These are phyloP conservation scores for Calonectria pteridis DNA, from an alignment of 2,329 filamentous ascomycete genomes.

Conservation along the genomic window DNA sequence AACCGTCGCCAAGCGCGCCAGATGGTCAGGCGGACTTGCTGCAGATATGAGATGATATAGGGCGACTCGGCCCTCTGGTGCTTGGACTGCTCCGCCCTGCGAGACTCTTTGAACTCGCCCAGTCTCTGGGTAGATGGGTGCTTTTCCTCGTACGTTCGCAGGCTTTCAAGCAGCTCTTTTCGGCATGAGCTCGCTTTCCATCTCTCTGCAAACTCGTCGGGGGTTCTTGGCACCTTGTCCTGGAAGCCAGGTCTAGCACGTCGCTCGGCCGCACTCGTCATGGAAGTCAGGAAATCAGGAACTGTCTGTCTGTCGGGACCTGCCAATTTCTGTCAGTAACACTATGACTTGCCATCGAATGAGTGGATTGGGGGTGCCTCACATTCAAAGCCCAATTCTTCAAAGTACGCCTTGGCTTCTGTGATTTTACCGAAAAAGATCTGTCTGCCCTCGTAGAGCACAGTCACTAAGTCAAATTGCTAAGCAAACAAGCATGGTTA, in stretches of 20 bases:
- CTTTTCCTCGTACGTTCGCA: not conserved
- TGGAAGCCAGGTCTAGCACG: conserved; percentile 50
- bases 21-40: conserved; percentile 59
- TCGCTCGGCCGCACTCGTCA: conserved; percentile 56
- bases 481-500: not conserved
- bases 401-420: conserved; percentile 71
- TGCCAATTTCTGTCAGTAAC: not conserved
- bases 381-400: conserved; percentile 73
- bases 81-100: conserved; percentile 36
- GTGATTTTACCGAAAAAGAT: conserved; percentile 73
- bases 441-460: conserved; percentile 76
- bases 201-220: conserved; percentile 53
- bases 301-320: conserved; percentile 60
- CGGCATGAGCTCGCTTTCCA: conserved; percentile 49
- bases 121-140: not conserved
- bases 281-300: conserved; percentile 73
- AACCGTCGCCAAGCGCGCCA: conserved; percentile 56
- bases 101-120: conserved; percentile 36
- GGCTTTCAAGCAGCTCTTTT: conserved; percentile 8
- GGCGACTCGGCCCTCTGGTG: conserved; percentile 61
- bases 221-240: conserved; percentile 49
- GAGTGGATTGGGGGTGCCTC: conserved; percentile 65
- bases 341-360: not conserved
- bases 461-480: conserved; percentile 74
- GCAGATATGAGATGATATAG: conserved; percentile 60